A percentile compares a stretch with the other conserved stretches of the same genome.
These are phyloP conservation scores for Clitocybe nebularis DNA, from an alignment of 1,284 basidiomycete genomes.

Conservation along the genomic window DNA sequence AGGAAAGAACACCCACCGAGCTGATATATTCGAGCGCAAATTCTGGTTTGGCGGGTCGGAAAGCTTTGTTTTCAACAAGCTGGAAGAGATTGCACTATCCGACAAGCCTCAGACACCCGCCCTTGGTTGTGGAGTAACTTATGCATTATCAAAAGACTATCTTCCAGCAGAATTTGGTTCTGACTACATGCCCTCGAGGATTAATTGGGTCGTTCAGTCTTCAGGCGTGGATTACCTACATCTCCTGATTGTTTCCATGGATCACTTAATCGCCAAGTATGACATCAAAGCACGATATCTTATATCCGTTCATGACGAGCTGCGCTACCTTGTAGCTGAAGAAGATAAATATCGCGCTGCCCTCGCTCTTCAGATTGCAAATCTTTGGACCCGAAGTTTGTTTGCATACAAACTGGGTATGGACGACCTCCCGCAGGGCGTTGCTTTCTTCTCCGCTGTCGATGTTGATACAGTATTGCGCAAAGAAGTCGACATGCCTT, in stretches of 20 bases:
- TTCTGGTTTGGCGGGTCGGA: conserved; percentile 99
- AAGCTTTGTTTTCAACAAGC: conserved; percentile 98
- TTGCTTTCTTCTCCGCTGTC: conserved; percentile 96
- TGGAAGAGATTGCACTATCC: conserved; percentile 92
- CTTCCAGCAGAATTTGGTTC: conserved; percentile 75
- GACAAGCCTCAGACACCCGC: conserved; percentile 90
- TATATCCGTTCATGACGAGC: conserved; percentile 96
- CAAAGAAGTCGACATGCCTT: conserved; percentile 96
- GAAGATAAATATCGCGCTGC: conserved; percentile 86
- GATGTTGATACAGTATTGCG: conserved; percentile 90
- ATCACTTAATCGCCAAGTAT: conserved; percentile 81
- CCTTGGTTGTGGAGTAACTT: conserved; percentile 90
- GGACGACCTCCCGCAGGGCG: conserved; percentile 91
- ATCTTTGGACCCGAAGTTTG: conserved; percentile 91
- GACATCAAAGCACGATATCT: conserved; percentile 90
- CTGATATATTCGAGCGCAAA: conserved; percentile 69
- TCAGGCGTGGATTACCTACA: conserved; percentile 99
- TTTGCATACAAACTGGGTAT: conserved; percentile 94
- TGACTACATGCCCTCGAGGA: conserved; percentile 93
- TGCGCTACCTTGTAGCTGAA: conserved; percentile 90
- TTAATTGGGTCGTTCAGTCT: conserved; percentile 99
- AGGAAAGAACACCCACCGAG: conserved; percentile 78
- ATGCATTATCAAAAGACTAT: conserved; percentile 87
- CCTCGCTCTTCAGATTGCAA: conserved; percentile 93
- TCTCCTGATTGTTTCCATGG: conserved; percentile 93